Evolutionary conservation across 2,329 filamentous ascomycete species (phyloP).

Genomic region (Coleophoma crateriformis): DNA sequence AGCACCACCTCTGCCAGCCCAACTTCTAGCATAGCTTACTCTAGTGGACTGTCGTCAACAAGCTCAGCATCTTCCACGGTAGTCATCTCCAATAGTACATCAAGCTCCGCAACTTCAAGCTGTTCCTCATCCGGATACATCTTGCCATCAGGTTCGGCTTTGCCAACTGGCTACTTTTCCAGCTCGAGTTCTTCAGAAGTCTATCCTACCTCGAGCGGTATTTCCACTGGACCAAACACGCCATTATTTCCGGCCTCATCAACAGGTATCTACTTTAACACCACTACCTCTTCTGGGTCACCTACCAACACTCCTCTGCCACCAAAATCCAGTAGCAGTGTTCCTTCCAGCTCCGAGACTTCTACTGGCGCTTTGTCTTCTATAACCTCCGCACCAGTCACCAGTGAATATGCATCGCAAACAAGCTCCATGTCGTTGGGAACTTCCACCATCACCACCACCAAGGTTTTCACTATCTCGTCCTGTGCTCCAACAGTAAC

Average conservation of each 20-base stretch:
- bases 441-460: constrained; percentile 43
- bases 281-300: background rate
- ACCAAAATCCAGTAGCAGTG: background rate
- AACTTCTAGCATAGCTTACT: too few species aligned
- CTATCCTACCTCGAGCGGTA: background rate
- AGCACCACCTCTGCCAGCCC: background rate
- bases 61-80: background rate
- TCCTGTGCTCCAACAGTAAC: constrained; percentile 39
- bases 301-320: background rate
- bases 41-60: background rate
- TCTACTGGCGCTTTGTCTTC: background rate
- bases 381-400: background rate
- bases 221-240: background rate
- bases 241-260: background rate
- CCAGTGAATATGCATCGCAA: background rate
- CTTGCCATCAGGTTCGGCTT: too few species aligned
- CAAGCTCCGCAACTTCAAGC: background rate
- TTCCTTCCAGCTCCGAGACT: background rate
- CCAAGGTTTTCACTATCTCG: constrained; percentile 43
- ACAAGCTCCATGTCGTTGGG: background rate
- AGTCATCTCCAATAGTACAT: background rate
- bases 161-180: too few species aligned
- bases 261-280: background rate
- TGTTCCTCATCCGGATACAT: too few species aligned
- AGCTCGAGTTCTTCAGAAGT: background rate